Base-by-base conservation (phyloP, 805 yeast species). In the Candida alai region DNA sequence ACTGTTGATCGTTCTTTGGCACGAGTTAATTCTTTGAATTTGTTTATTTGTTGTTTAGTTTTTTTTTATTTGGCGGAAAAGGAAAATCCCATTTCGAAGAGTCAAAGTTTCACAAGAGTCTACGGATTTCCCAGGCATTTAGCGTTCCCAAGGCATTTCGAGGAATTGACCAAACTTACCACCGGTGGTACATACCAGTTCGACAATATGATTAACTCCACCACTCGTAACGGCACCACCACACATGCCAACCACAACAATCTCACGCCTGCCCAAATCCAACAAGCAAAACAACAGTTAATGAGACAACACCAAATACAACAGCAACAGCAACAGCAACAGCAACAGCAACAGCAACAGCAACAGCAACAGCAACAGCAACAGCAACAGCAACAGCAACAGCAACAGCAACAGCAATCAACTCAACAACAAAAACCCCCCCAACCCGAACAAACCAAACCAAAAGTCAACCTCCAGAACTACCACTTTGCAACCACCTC, bases 401-500 rank as follows among this genome's bases (percentile, higher is more conserved):
- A 29, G 51, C 51, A 27, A 31, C 62, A 64, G 28, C 73, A 67
- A 43, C 70, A 72, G 9, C 68, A 65, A 45, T 41, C 30, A 29
- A 40, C 42, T 15, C 51, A 43, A 19, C 57, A 45, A 21, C 60
- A 46, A 26, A 48, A 45, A 23, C 47, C 40, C 26, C 44, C 32
- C 19, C 51, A 47, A 17, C 52, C 45, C 27, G 57, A 49, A 33
- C 46, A 45, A 24, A 46, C 40, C 11, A 40, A 44, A 15, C 42
- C 36, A 20, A 38, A 56, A 23, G 52, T 56, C n/a, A 51, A 47
- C 19, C 34, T 48, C 10, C 58, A 52, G 25, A 63, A 58, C 18
- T 71, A 72, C 49, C 72, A 75, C 30, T 83, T 81, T 49, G 78
- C 82, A 8, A 86, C 84, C 48, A 78, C 88, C 7, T 62, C 83